Base-by-base conservation (phyloP, 352 stramenopile genomes). In the Achlya hypogyna region DNA sequence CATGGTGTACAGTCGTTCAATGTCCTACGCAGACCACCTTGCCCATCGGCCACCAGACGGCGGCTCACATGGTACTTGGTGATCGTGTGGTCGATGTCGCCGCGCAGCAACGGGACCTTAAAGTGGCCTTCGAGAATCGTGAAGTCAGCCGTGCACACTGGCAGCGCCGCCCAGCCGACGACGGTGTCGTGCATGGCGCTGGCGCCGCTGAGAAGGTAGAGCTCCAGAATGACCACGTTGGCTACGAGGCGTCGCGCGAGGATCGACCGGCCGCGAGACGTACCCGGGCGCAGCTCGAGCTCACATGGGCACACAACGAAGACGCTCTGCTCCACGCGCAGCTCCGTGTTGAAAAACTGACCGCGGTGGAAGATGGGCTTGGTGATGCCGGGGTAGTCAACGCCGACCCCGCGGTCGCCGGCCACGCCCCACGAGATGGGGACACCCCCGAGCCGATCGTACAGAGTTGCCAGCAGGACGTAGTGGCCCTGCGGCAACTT, bases 101-200 rank as follows among this genome's bases (percentile, higher is more conserved):
- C 87, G 5, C 81, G 77, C 25, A 97, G 62, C 29, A 97, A 62
- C 5, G 88, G 89, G 23, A 96, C 58, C 66, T 88, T 89, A 67
- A 91, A 95, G 53, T 89, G 88, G 22, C 90, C 90, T 18, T 82
- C 64, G 2, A 96, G 62, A 23, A 84, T 62, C 20, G 74, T 43
- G 43, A 88, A 81, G 35, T 91, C 75, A 1, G 82, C 74, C 20
- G 77, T 93, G 12, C 72, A 74, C 20, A 94, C 71, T 20, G 90
- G 90, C 47, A 97, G 69, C 1, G 79, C 86, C 0, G 78, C 83
- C 89, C 90, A 97, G 0, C 72, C 90, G 16, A 96, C 86, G 20
- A 96, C 86, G 25, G 77, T 72, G 53, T 95, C 89, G 22, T 64
- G 43, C 18, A 70, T 63, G 5, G 54, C 42, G 40, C 29, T 69